These are phyloP conservation scores for Talaromyces proteolyticus DNA, from an alignment of 495 filamentous ascomycete genomes.

Conservation along the genomic window DNA sequence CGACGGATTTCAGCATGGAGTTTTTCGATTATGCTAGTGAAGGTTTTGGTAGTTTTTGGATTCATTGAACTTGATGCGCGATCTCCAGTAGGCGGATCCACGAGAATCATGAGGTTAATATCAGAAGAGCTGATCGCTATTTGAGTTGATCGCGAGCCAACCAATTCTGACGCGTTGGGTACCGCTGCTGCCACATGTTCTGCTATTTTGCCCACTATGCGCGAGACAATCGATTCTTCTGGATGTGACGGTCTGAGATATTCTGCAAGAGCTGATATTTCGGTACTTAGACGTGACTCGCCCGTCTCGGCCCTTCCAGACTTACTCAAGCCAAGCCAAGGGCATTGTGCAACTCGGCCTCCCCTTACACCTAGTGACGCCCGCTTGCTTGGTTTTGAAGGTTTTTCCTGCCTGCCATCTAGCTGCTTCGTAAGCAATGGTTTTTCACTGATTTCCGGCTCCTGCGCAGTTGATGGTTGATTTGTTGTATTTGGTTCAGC, in stretches of 20 bases:
- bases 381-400: neutral
- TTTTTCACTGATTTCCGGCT: too few species aligned
- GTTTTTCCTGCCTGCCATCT: neutral
- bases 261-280: slow-evolving; percentile 39
- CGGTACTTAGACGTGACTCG: slow-evolving; percentile 26
- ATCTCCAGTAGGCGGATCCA: slow-evolving; percentile 13
- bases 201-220: slow-evolving; percentile 20
- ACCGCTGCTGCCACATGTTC: slow-evolving; percentile 12
- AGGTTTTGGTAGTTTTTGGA: slow-evolving; percentile 17
- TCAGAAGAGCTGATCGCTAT: slow-evolving; percentile 44
- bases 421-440: neutral
- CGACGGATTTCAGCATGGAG: slow-evolving; percentile 16
- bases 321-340: slow-evolving; percentile 24
- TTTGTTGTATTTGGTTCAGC: neutral
- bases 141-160: slow-evolving; percentile 51
- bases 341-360: slow-evolving; percentile 14
- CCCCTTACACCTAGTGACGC: slow-evolving; percentile 13
- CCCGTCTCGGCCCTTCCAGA: slow-evolving; percentile 8
- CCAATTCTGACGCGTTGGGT: slow-evolving; percentile 27
- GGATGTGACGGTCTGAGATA: slow-evolving; percentile 30
- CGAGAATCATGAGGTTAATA: slow-evolving; percentile 36
- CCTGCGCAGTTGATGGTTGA: too few species aligned
- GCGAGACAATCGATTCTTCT: slow-evolving; percentile 24
- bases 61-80: slow-evolving; percentile 28
- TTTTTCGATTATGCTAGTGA: slow-evolving; percentile 14